Evolutionary conservation across 2,329 filamentous ascomycete genomes (phyloP), one percentile per base, ranked within the genome.

Genomic region (Phialemoniopsis sp.): DNA sequence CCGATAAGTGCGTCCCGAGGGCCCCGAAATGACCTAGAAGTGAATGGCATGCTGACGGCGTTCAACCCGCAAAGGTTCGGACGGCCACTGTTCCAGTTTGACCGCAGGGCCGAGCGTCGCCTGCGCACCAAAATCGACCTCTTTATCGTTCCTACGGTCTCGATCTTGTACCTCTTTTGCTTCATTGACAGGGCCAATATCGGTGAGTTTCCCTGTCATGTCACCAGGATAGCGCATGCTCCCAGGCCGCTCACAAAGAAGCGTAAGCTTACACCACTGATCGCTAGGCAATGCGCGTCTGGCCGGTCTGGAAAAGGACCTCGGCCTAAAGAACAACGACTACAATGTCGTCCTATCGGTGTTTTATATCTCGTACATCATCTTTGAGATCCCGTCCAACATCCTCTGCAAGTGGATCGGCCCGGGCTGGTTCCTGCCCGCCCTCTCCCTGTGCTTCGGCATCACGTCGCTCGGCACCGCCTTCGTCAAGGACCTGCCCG

Each of bases 151-250:
- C 83, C 84, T 0, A 84, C 78, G 0, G 80, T 86, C 0, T 63
- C 81, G 0, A 41, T 86, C 1, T 62, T 87, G 4, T 87, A 87
- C 50, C 68, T 87, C 0, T 86, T 87, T 51, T 86, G 82, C 60
- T 87, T 86, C 59, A 85, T 87, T 46, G 83, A 87, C 50, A 72
- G 83, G n/a, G 80, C 82, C 17, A 87, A 87, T 45, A 82, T 88
- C 29, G 83, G 82, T 81, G 53, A 52, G 64, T 46, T 8, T 33
- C 14, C 10, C 4, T 5, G 15, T 14, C 6, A 5, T 5, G 21
- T 6, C 13, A 13, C 5, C 4, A 2, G 6, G 15, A 9, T 14
- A 14, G n/a, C 21, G n/a, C 13, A 5, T 13, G 9, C 8, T 5
- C 9, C n/a, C 36, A 15, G n/a, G 26, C 21, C n/a, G 5, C 4